Base-by-base conservation (phyloP, 495 filamentous ascomycete species). In the Penicilliopsis zonata region DNA sequence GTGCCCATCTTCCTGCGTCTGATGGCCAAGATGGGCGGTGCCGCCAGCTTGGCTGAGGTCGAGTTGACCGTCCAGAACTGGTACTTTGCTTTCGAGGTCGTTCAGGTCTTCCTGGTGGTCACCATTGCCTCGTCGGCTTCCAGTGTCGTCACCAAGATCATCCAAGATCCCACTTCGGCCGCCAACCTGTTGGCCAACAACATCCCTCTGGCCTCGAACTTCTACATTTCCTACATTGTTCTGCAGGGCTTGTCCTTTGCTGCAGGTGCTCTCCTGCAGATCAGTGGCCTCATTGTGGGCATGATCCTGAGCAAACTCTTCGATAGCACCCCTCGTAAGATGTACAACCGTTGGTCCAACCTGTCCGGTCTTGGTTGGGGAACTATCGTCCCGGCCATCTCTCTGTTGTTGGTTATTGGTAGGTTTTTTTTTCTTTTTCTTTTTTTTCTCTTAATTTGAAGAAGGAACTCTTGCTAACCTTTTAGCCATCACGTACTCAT, bases 171-270 rank as follows among this genome's bases (percentile, higher is more conserved):
- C 5, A 41, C 48, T 3, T 52, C 46, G 5, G 77, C 69, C 16
- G 61, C 82, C 0, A 59, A 35, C 4, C 57, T 95, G 32, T 69
- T 98, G 8, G 78, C 90, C 9, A 43, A 61, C 10, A 80, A 81
- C 36, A 58, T 96, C 8, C 90, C 90, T 6, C 74, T 65, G 33
- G 72, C 82, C 2, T 86, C 86, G 42, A 95, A 92, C 59, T 86
- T 98, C 56, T 98, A 93, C 59, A 80, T 96, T 31, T 80, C 82
- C 0, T 98, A 93, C 61, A 88, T 98, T 48, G 78, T 95, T 44
- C 67, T 98, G 17, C 87, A 95, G 55, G 90, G 90, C 30, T 58
- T 98, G 36, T 80, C 78, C n/a, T 73, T 94, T 43, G 79, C 80
- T 29, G 65, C 84, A 0, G 69, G 76, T 34, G 69, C 78, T 2